Percentiles rank a stretch among this genome's conserved stretches.
Conservation (phyloP, 768 basidiomycete genomes). For the Pleurotus salmoneostramineus region DNA sequence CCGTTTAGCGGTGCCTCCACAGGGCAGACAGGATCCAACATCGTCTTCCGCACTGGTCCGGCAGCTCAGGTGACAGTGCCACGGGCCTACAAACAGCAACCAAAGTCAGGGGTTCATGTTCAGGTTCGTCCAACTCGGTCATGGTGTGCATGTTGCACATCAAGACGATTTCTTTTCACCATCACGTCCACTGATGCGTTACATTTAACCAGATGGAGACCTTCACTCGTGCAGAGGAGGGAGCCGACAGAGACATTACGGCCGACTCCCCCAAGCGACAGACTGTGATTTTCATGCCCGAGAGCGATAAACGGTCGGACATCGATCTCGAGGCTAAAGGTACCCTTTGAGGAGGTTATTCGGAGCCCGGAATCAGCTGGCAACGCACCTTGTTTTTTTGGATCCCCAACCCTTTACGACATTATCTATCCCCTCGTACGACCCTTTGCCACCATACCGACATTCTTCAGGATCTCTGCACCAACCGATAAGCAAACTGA, state of each 20-base stretch:
- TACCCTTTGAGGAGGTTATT: not conserved
- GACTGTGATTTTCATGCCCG: slow-evolving; percentile 6
- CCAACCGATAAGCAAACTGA: too few species aligned
- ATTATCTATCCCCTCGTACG: not conserved
- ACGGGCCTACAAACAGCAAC: not conserved
- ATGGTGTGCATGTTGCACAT: not conserved
- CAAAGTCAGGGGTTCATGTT: slow-evolving; percentile 8
- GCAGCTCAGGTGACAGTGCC: not conserved
- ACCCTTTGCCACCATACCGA: not conserved
- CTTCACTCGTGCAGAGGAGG: slow-evolving; percentile 11
- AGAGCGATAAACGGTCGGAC: slow-evolving; percentile 5
- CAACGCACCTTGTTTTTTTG: not conserved
- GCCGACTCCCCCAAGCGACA: not conserved
- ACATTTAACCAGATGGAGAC: slow-evolving; percentile 6
- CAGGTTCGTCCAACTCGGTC: not conserved
- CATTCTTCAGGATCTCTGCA: not conserved
- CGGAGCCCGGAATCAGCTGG: not conserved
- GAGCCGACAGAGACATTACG: not conserved
- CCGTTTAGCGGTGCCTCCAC: not conserved
- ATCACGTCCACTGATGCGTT: not conserved
- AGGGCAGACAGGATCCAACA: not conserved
- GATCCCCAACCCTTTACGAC: too few species aligned
- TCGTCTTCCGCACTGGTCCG: not conserved
- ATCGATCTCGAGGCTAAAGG: slow-evolving; percentile 5
- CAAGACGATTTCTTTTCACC: not conserved